Percentiles rank a stretch among this genome's conserved stretches.
Conservation (phyloP, 352 stramenopile species). For the Phytophthora macrochlamydospora region DNA sequence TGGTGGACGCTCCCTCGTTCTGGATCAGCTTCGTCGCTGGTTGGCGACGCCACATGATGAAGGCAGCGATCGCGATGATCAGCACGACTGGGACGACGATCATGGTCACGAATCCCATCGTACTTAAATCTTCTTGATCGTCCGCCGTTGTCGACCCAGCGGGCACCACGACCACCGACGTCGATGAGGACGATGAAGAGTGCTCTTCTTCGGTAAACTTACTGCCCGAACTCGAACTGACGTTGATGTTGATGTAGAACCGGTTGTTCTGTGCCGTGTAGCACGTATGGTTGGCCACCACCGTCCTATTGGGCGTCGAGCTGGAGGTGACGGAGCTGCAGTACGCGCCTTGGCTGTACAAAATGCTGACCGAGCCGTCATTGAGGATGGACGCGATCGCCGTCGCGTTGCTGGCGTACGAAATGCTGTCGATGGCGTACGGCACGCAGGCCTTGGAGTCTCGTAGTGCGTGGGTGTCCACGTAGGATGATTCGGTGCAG, state of each 20-base stretch:
- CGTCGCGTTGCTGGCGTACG: slow-evolving; percentile 8
- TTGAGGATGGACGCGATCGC: slow-evolving; percentile 22
- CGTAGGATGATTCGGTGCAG: slow-evolving; percentile 26
- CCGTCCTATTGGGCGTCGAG: slow-evolving; percentile 1
- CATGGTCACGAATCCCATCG: not conserved
- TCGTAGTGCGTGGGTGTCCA: slow-evolving; percentile 23
- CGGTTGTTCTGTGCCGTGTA: slow-evolving; percentile 18
- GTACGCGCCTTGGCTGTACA: slow-evolving; percentile 17
- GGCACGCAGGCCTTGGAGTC: slow-evolving; percentile 25
- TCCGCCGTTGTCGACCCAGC: not conserved
- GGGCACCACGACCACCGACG: not conserved
- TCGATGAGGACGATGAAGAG: slow-evolving; percentile 9
- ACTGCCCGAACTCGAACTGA: not conserved
- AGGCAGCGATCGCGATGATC: slow-evolving; percentile 1
- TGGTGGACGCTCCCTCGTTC: slow-evolving; percentile 4
- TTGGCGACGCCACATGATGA: slow-evolving; percentile 27
- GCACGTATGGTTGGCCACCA: slow-evolving; percentile 23
- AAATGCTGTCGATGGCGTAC: slow-evolving; percentile 27
- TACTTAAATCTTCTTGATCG: not conserved
- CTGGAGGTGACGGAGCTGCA: slow-evolving; percentile 13
- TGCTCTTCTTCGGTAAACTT: not conserved
- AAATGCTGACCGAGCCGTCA: slow-evolving; percentile 24
- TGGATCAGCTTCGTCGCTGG: slow-evolving; percentile 11
- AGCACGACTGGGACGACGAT: not conserved
- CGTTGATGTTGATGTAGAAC: slow-evolving; percentile 32